Percentiles rank a stretch among this genome's conserved stretches.
Evolutionary conservation across 306 rosid species (phyloP).

Genomic region (Delonix regia): DNA sequence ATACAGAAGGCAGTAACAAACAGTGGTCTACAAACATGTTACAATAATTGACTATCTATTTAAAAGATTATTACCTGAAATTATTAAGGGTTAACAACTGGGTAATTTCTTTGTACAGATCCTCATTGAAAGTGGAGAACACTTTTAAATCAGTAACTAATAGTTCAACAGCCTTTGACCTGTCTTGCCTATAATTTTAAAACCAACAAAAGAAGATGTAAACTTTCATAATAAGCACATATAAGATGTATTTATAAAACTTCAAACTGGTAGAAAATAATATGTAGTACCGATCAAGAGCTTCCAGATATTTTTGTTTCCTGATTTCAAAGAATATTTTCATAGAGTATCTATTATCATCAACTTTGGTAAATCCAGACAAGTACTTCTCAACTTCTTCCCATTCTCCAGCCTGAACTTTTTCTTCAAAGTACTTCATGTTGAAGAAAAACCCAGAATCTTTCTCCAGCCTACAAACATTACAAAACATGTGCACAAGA

Average conservation of each 20-base stretch:
- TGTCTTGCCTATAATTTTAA: constrained; percentile 61
- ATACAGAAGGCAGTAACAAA: constrained; percentile 17
- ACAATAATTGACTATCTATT: constrained; percentile 17
- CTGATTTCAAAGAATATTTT: constrained; percentile 88
- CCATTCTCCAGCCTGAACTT: constrained; percentile 90
- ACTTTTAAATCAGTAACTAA: constrained; percentile 77
- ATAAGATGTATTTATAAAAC: not conserved
- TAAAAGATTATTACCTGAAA: constrained; percentile 85
- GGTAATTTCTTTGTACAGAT: constrained; percentile 83
- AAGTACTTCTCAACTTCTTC: constrained; percentile 90
- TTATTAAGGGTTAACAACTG: constrained; percentile 76
- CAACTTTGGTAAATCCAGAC: constrained; percentile 82
- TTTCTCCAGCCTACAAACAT: constrained; percentile 70
- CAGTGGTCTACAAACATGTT: not conserved
- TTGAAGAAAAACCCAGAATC: constrained; percentile 92
- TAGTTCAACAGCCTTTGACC: constrained; percentile 75
- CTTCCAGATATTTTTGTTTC: constrained; percentile 95
- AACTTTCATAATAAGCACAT: constrained; percentile 23
- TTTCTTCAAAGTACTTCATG: constrained; percentile 89
- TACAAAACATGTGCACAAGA: constrained; percentile 13
- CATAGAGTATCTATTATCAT: constrained; percentile 90
- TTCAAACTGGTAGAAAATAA: constrained; percentile 23
- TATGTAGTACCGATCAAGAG: constrained; percentile 85
- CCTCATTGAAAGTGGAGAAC: constrained; percentile 80
- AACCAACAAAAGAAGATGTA: constrained; percentile 28